phyloP scores from a whole-genome alignment of 1,284 basidiomycete genomes.

The Trichosporon coremiiforme region DNA sequence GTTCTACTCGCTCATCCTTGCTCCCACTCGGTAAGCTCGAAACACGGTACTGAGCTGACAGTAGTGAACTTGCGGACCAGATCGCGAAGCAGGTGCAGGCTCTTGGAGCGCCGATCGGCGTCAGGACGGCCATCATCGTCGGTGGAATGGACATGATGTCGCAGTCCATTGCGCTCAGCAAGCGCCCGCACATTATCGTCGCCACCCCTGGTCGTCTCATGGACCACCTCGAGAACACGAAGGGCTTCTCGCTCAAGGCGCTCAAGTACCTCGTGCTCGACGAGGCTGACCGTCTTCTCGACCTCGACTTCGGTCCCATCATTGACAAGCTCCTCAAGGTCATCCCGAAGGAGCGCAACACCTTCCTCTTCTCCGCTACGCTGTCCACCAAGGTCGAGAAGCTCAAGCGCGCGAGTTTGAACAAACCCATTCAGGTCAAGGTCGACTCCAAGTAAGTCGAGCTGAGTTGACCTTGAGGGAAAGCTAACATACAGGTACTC shows the following conservation, averaged over 20 bases:
- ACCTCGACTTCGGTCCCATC: conserved; percentile 96
- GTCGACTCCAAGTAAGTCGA: conserved; percentile 80
- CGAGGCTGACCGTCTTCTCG: conserved; percentile 93
- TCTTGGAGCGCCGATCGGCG: conserved; percentile 90
- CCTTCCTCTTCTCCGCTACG: conserved; percentile 98
- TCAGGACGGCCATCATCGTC: conserved; percentile 86
- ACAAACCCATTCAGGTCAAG: conserved; percentile 92
- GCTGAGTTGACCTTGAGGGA: too few species aligned
- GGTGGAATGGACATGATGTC: conserved; percentile 95
- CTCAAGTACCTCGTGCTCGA: conserved; percentile 94
- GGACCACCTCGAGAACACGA: conserved; percentile 97
- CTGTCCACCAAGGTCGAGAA: conserved; percentile 99
- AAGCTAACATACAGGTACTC: conserved; percentile 69
- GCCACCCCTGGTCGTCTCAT: conserved; percentile 94
- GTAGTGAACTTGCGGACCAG: conserved; percentile 93
- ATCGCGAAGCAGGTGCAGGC: conserved; percentile 95
- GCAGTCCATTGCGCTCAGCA: conserved; percentile 90
- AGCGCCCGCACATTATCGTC: conserved; percentile 91
- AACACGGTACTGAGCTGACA: conserved; percentile 15
- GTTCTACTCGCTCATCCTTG: conserved; percentile 89
- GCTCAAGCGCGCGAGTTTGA: conserved; percentile 91
- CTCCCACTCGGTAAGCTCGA: conserved; percentile 71
- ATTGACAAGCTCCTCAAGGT: conserved; percentile 97
- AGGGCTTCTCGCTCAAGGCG: conserved; percentile 87
- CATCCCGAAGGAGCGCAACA: conserved; percentile 90